These are phyloP conservation scores for Hydnomerulius pinastri DNA, from an alignment of 768 basidiomycete genomes.

Conservation along the genomic window DNA sequence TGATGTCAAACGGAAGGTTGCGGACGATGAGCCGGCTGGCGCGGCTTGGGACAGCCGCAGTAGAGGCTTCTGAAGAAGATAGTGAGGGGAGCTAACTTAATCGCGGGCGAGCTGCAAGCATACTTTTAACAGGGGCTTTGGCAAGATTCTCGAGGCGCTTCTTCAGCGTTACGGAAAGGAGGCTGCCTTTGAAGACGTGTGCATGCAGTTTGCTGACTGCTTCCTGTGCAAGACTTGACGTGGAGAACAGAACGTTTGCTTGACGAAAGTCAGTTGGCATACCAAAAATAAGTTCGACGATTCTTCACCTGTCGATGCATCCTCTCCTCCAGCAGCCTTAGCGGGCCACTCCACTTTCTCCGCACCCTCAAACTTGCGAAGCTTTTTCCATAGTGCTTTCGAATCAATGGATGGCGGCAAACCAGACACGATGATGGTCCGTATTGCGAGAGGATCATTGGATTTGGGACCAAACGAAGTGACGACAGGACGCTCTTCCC, in stretches of 20 bases:
- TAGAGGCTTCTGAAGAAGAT: conserved; percentile 27
- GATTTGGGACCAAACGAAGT: conserved; percentile 36
- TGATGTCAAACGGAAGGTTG: conserved; percentile 84
- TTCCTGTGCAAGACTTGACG: conserved; percentile 64
- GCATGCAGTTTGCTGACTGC: conserved; percentile 85
- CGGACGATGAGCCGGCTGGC: conserved; percentile 86
- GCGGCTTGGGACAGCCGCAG: conserved; percentile 57
- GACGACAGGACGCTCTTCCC: conserved; percentile 40
- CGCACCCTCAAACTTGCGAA: conserved; percentile 77
- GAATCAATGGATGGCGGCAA: conserved; percentile 62
- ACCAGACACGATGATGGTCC: conserved; percentile 80
- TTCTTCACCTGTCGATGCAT: conserved; percentile 49
- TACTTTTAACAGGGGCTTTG: conserved; percentile 42
- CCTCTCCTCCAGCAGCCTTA: conserved; percentile 45
- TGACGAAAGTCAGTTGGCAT: neutral
- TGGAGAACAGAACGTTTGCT: conserved; percentile 77
- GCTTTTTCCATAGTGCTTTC: conserved; percentile 80
- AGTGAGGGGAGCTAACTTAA: neutral
- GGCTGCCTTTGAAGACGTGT: conserved; percentile 86
- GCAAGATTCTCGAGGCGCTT: conserved; percentile 74
- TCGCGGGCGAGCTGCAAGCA: neutral
- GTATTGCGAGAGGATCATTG: conserved; percentile 79
- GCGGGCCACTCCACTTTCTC: conserved; percentile 75
- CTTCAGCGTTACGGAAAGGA: conserved; percentile 88
- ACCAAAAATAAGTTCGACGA: neutral